These are phyloP conservation scores for Cenococcum geophilum DNA, from an alignment of 495 filamentous ascomycete genomes.

Conservation along the genomic window DNA sequence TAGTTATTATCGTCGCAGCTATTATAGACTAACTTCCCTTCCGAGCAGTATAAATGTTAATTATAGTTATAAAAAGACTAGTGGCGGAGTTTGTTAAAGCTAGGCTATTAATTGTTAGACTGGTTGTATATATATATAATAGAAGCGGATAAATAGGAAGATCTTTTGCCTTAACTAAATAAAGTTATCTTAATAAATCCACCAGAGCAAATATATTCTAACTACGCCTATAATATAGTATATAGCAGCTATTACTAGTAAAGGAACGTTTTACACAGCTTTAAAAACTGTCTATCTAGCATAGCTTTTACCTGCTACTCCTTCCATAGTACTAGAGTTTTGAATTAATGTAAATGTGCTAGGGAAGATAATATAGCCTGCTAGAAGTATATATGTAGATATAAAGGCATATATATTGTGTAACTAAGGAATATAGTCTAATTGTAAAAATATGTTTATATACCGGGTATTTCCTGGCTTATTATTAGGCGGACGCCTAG, in stretches of 20 bases:
- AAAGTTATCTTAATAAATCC: not conserved
- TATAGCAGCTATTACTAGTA: constrained; percentile 4
- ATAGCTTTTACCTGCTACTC: not conserved
- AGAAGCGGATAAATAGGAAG: not conserved
- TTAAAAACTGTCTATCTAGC: not conserved
- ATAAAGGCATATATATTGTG: constrained; percentile 1
- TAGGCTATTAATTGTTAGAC: not conserved
- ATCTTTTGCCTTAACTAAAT: constrained; percentile 1
- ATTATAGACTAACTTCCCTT: not conserved
- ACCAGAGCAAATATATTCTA: not conserved
- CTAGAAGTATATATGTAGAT: constrained; percentile 2
- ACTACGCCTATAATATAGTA: not conserved
- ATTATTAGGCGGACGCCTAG: not conserved
- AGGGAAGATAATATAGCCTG: constrained; percentile 1
- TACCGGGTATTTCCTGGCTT: constrained; percentile 1
- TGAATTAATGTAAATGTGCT: constrained; percentile 1
- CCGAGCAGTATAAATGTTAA: constrained; percentile 4
- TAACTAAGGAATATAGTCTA: constrained; percentile 5
- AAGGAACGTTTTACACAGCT: not conserved
- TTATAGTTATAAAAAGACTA: not conserved
- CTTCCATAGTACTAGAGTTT: constrained; percentile 3
- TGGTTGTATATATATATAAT: not conserved
- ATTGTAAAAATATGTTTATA: constrained; percentile 2
- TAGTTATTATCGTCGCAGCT: not conserved
- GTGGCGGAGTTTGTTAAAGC: not conserved